Base-by-base conservation (phyloP, 495 filamentous ascomycete genomes). In the Opeltia flavorubescens region DNA sequence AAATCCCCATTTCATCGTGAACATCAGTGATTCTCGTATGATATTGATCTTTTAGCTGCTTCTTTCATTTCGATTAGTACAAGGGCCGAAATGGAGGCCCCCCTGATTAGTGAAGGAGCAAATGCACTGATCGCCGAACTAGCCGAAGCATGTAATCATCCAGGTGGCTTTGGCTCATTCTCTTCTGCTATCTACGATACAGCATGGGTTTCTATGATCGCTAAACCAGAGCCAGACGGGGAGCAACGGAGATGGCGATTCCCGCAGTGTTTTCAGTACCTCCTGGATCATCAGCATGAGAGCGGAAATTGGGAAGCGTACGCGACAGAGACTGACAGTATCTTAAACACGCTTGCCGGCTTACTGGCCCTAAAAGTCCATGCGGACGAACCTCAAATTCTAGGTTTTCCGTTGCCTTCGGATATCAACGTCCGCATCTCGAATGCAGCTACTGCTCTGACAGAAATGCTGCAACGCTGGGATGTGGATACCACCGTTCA, bases 121-220 rank as follows among this genome's bases (percentile, higher is more conserved):
- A n/a, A n/a, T n/a, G n/a, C n/a, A n/a, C n/a, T n/a, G n/a, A n/a
- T n/a, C n/a, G n/a, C n/a, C n/a, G n/a, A n/a, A n/a, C n/a, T n/a
- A n/a, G n/a, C n/a, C n/a, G n/a, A n/a, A n/a, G n/a, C n/a, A n/a
- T n/a, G n/a, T n/a, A n/a, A n/a, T n/a, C n/a, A n/a, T n/a, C n/a
- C n/a, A n/a, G n/a, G n/a, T n/a, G n/a, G n/a, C n/a, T n/a, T n/a
- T n/a, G n/a, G n/a, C n/a, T n/a, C n/a, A n/a, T n/a, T n/a, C n/a
- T n/a, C n/a, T 30, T 33, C 13, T 33, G 13, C 57, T 6, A 47
- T 66, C 25, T 70, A 70, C 50, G 67, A 70, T 43, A 67, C 68
- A 4, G 65, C 67, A 0, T 72, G 66, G 68, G 40, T 69, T 0
- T 59, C 68, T 1, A 62, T 72, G 60, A 41, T 70, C 9, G 30